A percentile compares a stretch with the other conserved stretches of the same genome.
phyloP scores from a whole-genome alignment of 495 filamentous ascomycete species.

The Annulohypoxylon maeteangense region DNA sequence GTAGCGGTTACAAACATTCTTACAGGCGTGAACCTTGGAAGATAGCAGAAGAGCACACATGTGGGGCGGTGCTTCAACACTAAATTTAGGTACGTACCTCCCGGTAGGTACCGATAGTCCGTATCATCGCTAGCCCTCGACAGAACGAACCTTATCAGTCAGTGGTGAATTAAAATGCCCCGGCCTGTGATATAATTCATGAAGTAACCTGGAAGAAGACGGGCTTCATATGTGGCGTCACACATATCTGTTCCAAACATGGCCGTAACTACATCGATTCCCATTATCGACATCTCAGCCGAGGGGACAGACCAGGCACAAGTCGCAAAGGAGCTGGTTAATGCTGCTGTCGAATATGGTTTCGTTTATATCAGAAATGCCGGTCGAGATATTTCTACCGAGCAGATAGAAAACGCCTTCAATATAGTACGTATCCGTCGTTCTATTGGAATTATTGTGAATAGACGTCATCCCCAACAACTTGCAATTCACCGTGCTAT shows the following conservation, averaged over 20 bases:
- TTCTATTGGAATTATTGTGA: background rate
- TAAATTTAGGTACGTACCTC: background rate
- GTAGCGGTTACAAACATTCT: background rate
- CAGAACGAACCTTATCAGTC: background rate
- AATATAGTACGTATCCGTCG: slow-evolving; percentile 65
- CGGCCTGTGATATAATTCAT: background rate
- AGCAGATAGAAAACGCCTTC: slow-evolving; percentile 79
- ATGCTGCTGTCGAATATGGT: slow-evolving; percentile 82
- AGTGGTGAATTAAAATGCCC: background rate
- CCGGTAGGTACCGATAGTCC: background rate
- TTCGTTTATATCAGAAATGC: slow-evolving; percentile 87
- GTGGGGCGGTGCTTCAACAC: background rate
- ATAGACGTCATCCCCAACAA: background rate
- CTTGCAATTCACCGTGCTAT: background rate
- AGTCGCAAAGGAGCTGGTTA: slow-evolving; percentile 76
- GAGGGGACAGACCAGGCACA: slow-evolving; percentile 60
- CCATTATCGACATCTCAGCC: slow-evolving; percentile 81
- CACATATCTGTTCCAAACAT: slow-evolving; percentile 44
- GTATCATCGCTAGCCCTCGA: background rate
- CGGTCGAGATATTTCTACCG: slow-evolving; percentile 70
- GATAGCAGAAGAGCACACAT: background rate
- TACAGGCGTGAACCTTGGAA: background rate
- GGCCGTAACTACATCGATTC: slow-evolving; percentile 68
- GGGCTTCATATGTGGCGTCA: background rate
- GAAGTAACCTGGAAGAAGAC: background rate